Percentiles rank a stretch among this genome's conserved stretches.
These are phyloP conservation scores for Acanthamoeba lenticulata DNA, from an alignment of 208 protist species.

Conservation along the genomic window DNA sequence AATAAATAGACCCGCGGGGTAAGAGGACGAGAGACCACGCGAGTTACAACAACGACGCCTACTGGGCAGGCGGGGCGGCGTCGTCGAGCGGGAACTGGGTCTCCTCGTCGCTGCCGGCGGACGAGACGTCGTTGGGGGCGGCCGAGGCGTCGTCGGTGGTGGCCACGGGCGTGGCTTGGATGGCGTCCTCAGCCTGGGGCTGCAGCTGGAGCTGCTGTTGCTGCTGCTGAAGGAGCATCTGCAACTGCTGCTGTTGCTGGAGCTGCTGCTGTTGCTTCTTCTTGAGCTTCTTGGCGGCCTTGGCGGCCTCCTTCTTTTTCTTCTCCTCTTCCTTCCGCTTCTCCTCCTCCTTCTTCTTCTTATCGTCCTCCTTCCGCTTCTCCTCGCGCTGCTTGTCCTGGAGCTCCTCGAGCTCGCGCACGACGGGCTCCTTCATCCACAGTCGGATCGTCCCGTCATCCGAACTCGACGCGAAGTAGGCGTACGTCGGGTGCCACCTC, in stretches of 20 bases:
- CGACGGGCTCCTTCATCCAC: conserved; percentile 47
- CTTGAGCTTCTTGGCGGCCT: neutral
- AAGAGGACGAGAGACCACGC: neutral
- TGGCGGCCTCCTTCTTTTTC: neutral
- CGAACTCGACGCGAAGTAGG: conserved; percentile 65
- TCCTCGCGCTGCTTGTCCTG: conserved; percentile 1
- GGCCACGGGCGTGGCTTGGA: neutral
- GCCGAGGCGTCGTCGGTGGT: neutral
- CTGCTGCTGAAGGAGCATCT: neutral
- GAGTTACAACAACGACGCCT: neutral
- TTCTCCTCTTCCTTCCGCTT: conserved; percentile 13
- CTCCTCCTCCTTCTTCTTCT: neutral
- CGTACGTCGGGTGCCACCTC: conserved; percentile 61
- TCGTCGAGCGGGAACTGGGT: neutral
- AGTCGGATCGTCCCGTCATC: conserved; percentile 58
- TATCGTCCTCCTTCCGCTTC: conserved; percentile 7
- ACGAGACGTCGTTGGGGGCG: neutral
- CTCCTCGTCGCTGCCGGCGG: neutral
- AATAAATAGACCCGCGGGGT: neutral
- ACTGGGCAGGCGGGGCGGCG: neutral
- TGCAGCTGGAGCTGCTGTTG: neutral
- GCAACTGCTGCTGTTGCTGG: neutral
- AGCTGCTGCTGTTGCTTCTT: neutral
- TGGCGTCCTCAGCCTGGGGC: neutral
- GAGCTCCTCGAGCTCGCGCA: conserved; percentile 21